A percentile compares a stretch with the other conserved stretches of the same genome.
These are phyloP conservation scores for Penicillium arizonense DNA, from an alignment of 495 filamentous ascomycete genomes.

Conservation along the genomic window DNA sequence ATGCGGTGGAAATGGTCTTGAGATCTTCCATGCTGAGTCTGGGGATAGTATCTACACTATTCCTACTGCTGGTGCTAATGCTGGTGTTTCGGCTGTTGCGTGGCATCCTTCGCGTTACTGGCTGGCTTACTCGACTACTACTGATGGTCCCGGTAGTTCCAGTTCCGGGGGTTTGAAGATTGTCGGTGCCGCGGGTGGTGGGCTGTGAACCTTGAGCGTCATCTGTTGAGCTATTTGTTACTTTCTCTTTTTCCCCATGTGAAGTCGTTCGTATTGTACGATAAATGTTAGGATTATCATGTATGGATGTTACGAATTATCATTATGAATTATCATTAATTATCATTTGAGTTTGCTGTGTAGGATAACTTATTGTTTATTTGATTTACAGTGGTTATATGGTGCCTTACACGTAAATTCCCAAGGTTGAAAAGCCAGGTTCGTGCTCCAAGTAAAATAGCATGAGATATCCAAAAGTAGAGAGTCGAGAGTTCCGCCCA, in stretches of 20 bases:
- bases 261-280: too few species aligned
- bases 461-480: not conserved
- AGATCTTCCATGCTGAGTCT: slow-evolving; percentile 81
- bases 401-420: not conserved
- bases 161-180: slow-evolving; percentile 80
- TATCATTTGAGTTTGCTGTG: too few species aligned
- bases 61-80: slow-evolving; percentile 57
- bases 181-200: slow-evolving; percentile 59
- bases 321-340: too few species aligned
- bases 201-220: slow-evolving; percentile 8
- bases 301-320: slow-evolving; percentile 2
- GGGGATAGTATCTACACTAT: slow-evolving; percentile 83
- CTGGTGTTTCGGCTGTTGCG: slow-evolving; percentile 60
- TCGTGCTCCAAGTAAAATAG: not conserved
- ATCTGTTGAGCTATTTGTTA: not conserved
- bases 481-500: not conserved
- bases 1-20: slow-evolving; percentile 50
- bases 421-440: not conserved
- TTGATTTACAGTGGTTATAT: not conserved
- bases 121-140: slow-evolving; percentile 84
- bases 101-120: slow-evolving; percentile 92
- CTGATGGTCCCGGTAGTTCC: slow-evolving; percentile 66
- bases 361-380: not conserved
- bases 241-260: not conserved
- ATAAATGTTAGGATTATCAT: not conserved